Evolutionary conservation across 257 asterid species (phyloP).

Genomic region (Penstemon davidsonii): DNA sequence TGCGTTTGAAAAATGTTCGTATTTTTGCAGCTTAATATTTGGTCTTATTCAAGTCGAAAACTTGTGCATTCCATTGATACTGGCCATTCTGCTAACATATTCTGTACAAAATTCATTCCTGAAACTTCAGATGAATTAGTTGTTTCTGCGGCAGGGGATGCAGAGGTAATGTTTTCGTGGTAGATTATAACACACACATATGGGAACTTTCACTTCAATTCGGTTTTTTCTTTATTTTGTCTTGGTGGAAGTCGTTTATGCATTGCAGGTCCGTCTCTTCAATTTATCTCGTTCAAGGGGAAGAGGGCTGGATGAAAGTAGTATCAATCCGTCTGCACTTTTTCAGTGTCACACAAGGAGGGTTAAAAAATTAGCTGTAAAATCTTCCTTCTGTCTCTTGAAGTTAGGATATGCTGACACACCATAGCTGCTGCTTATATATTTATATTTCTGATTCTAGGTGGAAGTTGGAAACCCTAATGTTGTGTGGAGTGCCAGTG

Average conservation of each 20-base stretch:
- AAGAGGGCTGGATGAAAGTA: conserved; percentile 51
- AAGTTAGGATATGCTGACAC: conserved; percentile 23
- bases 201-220: conserved; percentile 12
- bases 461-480: conserved; percentile 96
- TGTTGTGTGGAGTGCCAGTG: conserved; percentile 99
- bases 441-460: conserved; percentile 39
- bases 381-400: conserved; percentile 30
- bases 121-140: conserved; percentile 92
- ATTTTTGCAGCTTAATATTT: conserved; percentile 78
- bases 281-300: conserved; percentile 68
- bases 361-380: conserved; percentile 96
- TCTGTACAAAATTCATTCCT: conserved; percentile 93
- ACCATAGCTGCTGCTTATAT: conserved; percentile 23
- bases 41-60: conserved; percentile 74
- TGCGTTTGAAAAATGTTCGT: conserved; percentile 12
- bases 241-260: conserved; percentile 19
- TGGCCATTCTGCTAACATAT: conserved; percentile 90
- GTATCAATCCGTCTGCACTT: conserved; percentile 60
- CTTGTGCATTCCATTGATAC: conserved; percentile 88
- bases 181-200: conserved; percentile 10
- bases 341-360: conserved; percentile 91
- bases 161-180: conserved; percentile 64
- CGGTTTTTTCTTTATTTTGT: conserved; percentile 15
- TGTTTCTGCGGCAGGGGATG: conserved; percentile 98
- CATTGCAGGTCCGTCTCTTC: conserved; percentile 86